Conservation (phyloP, 2,329 filamentous ascomycete genomes). For the Metarhizium anisopliae region DNA sequence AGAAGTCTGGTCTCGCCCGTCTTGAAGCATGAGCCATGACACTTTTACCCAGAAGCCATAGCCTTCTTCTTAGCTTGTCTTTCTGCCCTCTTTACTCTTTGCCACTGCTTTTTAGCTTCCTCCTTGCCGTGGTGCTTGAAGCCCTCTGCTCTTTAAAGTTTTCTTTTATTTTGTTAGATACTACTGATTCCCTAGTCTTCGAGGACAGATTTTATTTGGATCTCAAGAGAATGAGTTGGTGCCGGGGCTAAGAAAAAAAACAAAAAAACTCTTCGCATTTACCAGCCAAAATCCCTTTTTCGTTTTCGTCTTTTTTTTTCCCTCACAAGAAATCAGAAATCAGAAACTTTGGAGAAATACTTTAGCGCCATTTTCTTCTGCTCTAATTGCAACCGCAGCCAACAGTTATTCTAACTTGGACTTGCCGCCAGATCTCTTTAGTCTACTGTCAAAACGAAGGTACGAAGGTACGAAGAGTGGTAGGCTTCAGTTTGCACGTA, state of each 20-base stretch:
- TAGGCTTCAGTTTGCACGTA: background rate
- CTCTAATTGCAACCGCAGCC: background rate
- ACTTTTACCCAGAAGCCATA: background rate
- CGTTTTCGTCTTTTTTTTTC: no score
- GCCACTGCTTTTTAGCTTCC: background rate
- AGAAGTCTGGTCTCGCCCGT: background rate
- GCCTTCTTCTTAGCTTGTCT: background rate
- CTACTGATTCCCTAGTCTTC: background rate
- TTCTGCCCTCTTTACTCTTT: background rate
- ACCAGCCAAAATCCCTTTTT: background rate
- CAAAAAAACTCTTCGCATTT: background rate
- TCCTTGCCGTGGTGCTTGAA: background rate
- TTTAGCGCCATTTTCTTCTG: background rate
- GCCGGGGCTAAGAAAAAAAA: background rate
- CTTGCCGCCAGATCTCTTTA: slow-evolving; percentile 18
- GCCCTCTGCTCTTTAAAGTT: background rate
- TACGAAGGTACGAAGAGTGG: slow-evolving; percentile 1
- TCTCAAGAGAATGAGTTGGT: background rate
- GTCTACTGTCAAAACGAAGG: slow-evolving; percentile 6
- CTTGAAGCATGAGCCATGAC: slow-evolving; percentile 7
- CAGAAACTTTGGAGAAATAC: slow-evolving; percentile 7
- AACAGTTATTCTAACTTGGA: slow-evolving; percentile 15
- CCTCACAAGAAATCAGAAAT: slow-evolving; percentile 7
- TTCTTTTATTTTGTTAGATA: background rate
- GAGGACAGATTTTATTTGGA: slow-evolving; percentile 1